Evolutionary conservation across 2,329 filamentous ascomycete species (phyloP).

Genomic region (Pseudonectria buxi): DNA sequence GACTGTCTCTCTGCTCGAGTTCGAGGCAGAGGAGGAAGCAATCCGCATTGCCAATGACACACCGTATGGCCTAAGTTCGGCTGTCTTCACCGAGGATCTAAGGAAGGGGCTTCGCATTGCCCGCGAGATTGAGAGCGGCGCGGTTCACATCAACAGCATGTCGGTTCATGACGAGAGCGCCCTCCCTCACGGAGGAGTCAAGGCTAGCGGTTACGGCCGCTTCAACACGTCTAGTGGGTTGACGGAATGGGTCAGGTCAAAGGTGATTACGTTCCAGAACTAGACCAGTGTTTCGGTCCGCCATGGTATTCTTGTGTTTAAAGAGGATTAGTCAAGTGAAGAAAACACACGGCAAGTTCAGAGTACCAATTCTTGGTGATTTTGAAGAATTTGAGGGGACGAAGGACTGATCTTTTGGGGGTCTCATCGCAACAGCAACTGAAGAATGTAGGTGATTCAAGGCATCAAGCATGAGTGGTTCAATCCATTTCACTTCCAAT

Average conservation of each 20-base stretch:
- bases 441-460: too few species aligned
- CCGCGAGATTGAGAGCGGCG: conserved; percentile 57
- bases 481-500: too few species aligned
- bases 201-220: conserved; percentile 56
- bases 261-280: conserved; percentile 53
- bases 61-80: conserved; percentile 65
- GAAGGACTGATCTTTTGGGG: too few species aligned
- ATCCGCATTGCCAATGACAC: conserved; percentile 72
- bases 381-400: too few species aligned
- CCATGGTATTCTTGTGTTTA: too few species aligned
- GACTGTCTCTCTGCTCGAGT: conserved; percentile 58
- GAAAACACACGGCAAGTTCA: background rate
- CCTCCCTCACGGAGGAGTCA: conserved; percentile 60
- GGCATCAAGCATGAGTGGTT: too few species aligned
- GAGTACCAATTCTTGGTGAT: background rate
- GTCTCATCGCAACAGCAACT: too few species aligned
- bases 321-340: too few species aligned
- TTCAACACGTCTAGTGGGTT: conserved; percentile 50
- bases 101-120: conserved; percentile 53
- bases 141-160: conserved; percentile 61
- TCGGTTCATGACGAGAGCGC: conserved; percentile 58
- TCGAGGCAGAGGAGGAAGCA: conserved; percentile 66
- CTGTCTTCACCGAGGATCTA: conserved; percentile 68
- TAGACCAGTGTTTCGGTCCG: conserved; percentile 12
- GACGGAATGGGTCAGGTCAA: conserved; percentile 56